phyloP scores from a whole-genome alignment of 1,284 basidiomycete species.

The Leccinum huronense region DNA sequence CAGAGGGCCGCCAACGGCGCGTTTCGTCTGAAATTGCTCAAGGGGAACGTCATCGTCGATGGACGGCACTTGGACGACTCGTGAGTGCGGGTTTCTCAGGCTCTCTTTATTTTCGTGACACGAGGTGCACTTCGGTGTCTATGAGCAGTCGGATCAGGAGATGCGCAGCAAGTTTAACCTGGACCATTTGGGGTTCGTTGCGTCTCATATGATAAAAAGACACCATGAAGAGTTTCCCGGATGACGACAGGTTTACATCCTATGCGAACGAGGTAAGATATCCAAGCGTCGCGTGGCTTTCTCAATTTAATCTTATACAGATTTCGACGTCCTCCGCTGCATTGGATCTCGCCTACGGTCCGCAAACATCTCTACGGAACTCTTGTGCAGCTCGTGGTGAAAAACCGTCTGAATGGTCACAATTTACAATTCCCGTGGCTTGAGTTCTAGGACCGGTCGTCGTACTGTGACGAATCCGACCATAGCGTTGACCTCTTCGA shows the following conservation, averaged over 20 bases:
- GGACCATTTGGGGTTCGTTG: constrained; percentile 11
- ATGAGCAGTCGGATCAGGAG: constrained; percentile 82
- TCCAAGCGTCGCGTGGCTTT: constrained; percentile 3
- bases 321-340: constrained; percentile 90
- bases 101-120: no score
- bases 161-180: constrained; percentile 73
- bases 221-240: constrained; percentile 88
- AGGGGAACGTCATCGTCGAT: no score
- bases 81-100: no score
- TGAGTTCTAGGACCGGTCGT: constrained; percentile 54
- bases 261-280: constrained; percentile 64
- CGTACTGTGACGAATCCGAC: constrained; percentile 73
- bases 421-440: constrained; percentile 64
- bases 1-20: no score
- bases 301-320: constrained; percentile 36
- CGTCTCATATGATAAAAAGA: constrained; percentile 46
- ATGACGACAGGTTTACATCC: constrained; percentile 81
- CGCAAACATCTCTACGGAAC: constrained; percentile 73
- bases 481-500: constrained; percentile 55
- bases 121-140: no score
- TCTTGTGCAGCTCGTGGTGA: constrained; percentile 60
- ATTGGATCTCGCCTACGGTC: constrained; percentile 86
- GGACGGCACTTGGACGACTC: no score
- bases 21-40: no score
- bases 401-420: constrained; percentile 92